phyloP scores from a whole-genome alignment of 768 basidiomycete genomes.

The Naganishia vaughanmartiniae region DNA sequence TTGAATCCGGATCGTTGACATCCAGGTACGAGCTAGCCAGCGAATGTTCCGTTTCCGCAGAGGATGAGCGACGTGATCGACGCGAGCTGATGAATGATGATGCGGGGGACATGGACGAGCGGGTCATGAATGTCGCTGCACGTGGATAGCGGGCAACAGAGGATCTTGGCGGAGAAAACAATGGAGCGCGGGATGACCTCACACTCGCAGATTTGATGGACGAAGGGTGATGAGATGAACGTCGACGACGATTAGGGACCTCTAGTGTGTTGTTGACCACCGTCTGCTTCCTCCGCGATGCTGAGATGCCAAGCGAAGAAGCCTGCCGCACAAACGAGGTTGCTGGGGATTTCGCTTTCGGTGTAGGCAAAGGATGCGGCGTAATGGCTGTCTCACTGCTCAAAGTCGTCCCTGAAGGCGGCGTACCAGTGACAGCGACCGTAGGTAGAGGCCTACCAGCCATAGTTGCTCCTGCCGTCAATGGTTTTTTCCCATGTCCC shows the following conservation, averaged over 20 bases:
- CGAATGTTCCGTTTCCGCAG: slow-evolving; percentile 15
- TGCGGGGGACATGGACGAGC: not conserved
- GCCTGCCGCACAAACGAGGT: not conserved
- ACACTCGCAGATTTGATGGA: slow-evolving; percentile 11
- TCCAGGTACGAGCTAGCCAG: slow-evolving; percentile 28
- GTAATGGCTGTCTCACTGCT: not conserved
- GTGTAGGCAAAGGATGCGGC: not conserved
- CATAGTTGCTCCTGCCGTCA: not conserved
- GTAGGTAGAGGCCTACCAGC: not conserved
- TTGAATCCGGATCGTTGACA: slow-evolving; percentile 27
- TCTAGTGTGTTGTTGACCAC: not conserved
- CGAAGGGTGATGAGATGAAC: not conserved
- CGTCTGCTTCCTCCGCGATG: not conserved
- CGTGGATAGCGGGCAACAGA: not conserved
- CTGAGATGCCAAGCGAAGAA: slow-evolving; percentile 7
- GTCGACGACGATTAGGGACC: not conserved
- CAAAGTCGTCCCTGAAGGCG: not conserved
- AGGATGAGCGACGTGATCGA: slow-evolving; percentile 24
- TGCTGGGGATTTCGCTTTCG: not conserved
- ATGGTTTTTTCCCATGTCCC: not conserved
- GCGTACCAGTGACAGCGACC: not conserved
- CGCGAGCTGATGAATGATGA: slow-evolving; percentile 23
- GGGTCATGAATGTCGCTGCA: slow-evolving; percentile 16
- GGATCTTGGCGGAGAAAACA: slow-evolving; percentile 3
- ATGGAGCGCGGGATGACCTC: not conserved